phyloP scores from a whole-genome alignment of 768 basidiomycete species.

The Tricholoma sp. region DNA sequence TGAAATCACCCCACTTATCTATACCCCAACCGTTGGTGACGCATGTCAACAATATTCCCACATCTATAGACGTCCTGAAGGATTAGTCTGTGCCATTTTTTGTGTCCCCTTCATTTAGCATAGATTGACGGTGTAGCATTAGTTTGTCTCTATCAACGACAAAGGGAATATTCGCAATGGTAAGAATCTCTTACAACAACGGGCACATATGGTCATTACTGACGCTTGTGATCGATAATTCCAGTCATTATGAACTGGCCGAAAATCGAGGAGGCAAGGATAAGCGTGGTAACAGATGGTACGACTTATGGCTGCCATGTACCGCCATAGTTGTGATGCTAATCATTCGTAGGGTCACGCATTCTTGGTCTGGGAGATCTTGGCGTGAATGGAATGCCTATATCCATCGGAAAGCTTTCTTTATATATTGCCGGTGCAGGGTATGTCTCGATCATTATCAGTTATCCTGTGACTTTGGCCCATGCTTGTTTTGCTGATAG shows the following conservation, averaged over 20 bases:
- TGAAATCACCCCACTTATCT: constrained; percentile 75
- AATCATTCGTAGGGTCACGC: constrained; percentile 55
- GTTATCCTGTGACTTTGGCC: background rate
- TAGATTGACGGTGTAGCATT: constrained; percentile 12
- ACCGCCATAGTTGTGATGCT: constrained; percentile 13
- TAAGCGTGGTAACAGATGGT: constrained; percentile 92
- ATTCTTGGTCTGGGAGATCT: constrained; percentile 87
- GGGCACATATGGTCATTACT: background rate
- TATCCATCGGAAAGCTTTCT: constrained; percentile 89
- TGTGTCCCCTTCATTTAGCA: constrained; percentile 5
- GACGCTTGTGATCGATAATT: background rate
- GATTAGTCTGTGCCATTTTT: constrained; percentile 42
- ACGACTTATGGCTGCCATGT: constrained; percentile 16
- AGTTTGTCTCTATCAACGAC: constrained; percentile 81
- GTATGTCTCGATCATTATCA: constrained; percentile 32
- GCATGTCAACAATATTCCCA: constrained; percentile 82
- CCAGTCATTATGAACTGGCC: constrained; percentile 71
- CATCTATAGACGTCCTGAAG: constrained; percentile 72
- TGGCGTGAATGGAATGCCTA: constrained; percentile 82
- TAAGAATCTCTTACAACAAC: constrained; percentile 13
- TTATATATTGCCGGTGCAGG: constrained; percentile 89
- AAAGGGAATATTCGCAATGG: constrained; percentile 68
- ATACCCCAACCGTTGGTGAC: constrained; percentile 91
- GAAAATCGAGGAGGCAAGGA: constrained; percentile 68
- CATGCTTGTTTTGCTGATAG: constrained; percentile 26